Percentiles rank a stretch among this genome's conserved stretches.
Evolutionary conservation across 1,284 basidiomycete species (phyloP).

Genomic region (Bothia castanella): DNA sequence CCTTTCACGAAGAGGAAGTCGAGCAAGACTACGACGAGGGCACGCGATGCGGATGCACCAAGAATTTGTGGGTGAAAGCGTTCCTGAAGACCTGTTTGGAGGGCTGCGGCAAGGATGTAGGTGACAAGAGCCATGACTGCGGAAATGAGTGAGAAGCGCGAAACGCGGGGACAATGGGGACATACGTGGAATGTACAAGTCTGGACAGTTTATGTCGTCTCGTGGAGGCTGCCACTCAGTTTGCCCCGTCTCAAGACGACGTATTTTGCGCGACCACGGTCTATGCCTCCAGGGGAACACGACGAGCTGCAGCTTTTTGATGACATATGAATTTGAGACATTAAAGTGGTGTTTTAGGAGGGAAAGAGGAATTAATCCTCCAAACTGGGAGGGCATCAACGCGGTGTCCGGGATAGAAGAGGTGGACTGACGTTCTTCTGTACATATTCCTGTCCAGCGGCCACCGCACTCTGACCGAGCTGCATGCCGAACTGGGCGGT

Average conservation of each 20-base stretch:
- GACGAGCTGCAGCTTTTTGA: conserved; percentile 86
- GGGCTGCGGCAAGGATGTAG: conserved; percentile 85
- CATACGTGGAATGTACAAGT: conserved; percentile 93
- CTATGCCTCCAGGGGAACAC: conserved; percentile 95
- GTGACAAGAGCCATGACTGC: conserved; percentile 95
- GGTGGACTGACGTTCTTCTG: conserved; percentile 77
- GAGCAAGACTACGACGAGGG: conserved; percentile 73
- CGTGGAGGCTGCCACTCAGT: conserved; percentile 85
- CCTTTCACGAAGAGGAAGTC: conserved; percentile 89
- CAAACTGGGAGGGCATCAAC: conserved; percentile 52
- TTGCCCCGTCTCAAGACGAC: conserved; percentile 62
- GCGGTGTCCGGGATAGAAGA: background rate
- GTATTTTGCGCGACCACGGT: conserved; percentile 70
- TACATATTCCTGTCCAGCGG: conserved; percentile 93
- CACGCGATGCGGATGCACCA: conserved; percentile 82
- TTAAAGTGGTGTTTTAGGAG: conserved; percentile 93
- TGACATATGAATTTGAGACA: conserved; percentile 95
- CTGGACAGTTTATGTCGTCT: conserved; percentile 94
- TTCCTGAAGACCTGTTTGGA: conserved; percentile 80
- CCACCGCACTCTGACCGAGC: conserved; percentile 87
- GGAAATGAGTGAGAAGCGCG: conserved; percentile 8
- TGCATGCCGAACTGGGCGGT: conserved; percentile 97
- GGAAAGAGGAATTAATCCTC: conserved; percentile 70
- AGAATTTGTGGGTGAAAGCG: conserved; percentile 90
- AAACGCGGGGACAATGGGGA: background rate